Evolutionary conservation across 345 rosid genomes (phyloP), one percentile per base, ranked within the genome.

Genomic region (Eucalyptus melliodora): DNA sequence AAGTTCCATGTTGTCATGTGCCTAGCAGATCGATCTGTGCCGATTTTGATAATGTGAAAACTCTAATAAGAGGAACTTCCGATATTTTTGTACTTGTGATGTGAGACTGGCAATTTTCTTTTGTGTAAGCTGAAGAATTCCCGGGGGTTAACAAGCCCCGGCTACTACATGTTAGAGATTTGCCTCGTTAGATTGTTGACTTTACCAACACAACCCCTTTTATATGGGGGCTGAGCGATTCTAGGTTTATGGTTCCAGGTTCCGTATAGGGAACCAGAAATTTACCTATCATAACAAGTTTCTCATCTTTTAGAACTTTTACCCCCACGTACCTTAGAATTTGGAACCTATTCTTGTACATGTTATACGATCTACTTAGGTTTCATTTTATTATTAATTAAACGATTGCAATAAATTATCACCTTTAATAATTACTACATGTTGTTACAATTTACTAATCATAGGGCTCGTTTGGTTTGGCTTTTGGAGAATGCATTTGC

Each of bases 251-350:
- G 59, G 11, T 53, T 53, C 59, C 11, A 51, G 23, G 23, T 51
- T 51, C 23, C 23, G 1, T 17, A 51, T 53, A 53, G 10, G 24
- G 56, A 53, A 53, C 59, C 24, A 7, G 24, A 53, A 53, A 53
- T 53, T 50, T 51, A 51, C 9, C 55, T 17, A 51, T 51, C 23
- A 51, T 1, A 51, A 51, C 9, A 51, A 51, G 23, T 17, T 51
- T 16, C 1, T 51, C 19, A 6, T 51, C 3, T 6, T 51, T 51
- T 51, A 51, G 4, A 51, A 17, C 55, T 51, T 51, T 47, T 47
- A 47, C 19, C 4, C 11, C 1, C 26, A 8, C 0, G 2, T 0
- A 53, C 0, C 59, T 53, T 21, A 21, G 26, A 53, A 53, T 53
- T 53, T 19, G 59, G 5, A 53, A 19, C 59, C 24, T 19, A 19